Evolutionary conservation across 148 eudicot genomes (phyloP), one percentile per base, ranked within the genome.

Genomic region (Silene conica): DNA sequence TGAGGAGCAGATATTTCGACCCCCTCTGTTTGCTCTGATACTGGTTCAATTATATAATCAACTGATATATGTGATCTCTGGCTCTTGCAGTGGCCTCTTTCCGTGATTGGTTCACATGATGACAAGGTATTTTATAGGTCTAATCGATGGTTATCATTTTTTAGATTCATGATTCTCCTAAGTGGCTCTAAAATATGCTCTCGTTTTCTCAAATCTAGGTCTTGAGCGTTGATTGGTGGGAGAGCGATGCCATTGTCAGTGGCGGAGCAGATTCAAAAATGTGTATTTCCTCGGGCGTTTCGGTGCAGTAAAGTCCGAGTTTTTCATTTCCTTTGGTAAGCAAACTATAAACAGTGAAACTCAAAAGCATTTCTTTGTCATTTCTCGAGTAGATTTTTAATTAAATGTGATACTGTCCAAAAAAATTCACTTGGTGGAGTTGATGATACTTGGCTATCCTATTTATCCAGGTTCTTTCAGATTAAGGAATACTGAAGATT

Each of bases 201-300:
- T 13, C n/a, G n/a, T 25, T 74, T 31, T 48, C 6, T 64, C 20
- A 18, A 52, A 62, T 79, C 20, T 67, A 92, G 98, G 98, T 92
- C 52, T 76, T 95, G 26, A 86, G 96, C 68, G 96, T 82, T 26
- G 98, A 95, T 76, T 92, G 98, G 98, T 95, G 98, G 98, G 86
- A 82, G 78, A 85, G 83, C 69, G 89, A 92, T 74, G 83, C 93
- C 71, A 84, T 92, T 21, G 76, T 92, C 71, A 95, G 97, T 41
- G 97, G 98, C 34, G 98, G 98, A 63, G 96, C 75, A 61, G 98
- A 95, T 83, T 86, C 92, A 4, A 88, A 88, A 85, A 94, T 94
- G 72, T 81, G 88, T 74, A 87, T 88, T 71, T 83, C 93, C 62
- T 90, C 97, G 19, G 93, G 83, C 50, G 78, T 89, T 77, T 80